These are phyloP conservation scores for Penicillium dipodomyicola DNA, from an alignment of 495 filamentous ascomycete species.

Conservation along the genomic window DNA sequence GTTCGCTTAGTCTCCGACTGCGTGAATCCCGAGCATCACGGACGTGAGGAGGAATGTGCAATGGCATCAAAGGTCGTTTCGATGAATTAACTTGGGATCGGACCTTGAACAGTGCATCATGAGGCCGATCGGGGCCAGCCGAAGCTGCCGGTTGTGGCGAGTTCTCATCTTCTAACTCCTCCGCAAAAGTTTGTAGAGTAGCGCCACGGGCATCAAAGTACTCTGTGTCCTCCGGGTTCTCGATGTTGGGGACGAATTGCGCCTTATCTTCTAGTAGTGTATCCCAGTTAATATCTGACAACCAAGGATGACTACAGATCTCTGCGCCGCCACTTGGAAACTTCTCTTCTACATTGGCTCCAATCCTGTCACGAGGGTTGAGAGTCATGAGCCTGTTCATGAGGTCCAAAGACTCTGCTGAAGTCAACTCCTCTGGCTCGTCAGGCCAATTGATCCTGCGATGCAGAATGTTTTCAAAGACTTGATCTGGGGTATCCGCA, in stretches of 20 bases:
- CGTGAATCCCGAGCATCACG: slow-evolving; percentile 74
- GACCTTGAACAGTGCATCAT: slow-evolving; percentile 90
- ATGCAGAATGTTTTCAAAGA: slow-evolving; percentile 93
- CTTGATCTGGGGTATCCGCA: slow-evolving; percentile 82
- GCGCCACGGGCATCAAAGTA: slow-evolving; percentile 95
- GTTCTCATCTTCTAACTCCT: slow-evolving; percentile 88
- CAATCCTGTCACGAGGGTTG: slow-evolving; percentile 75
- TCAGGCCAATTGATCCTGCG: slow-evolving; percentile 87
- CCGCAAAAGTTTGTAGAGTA: slow-evolving; percentile 80
- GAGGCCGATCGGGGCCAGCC: slow-evolving; percentile 75
- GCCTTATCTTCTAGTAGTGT: slow-evolving; percentile 88
- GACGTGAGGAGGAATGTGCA: slow-evolving; percentile 95
- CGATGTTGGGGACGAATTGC: slow-evolving; percentile 87
- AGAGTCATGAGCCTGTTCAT: slow-evolving; percentile 87
- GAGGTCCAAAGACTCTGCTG: slow-evolving; percentile 83
- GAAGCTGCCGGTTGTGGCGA: slow-evolving; percentile 58
- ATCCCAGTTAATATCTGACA: slow-evolving; percentile 83
- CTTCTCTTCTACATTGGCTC: slow-evolving; percentile 77
- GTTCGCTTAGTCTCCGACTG: slow-evolving; percentile 85
- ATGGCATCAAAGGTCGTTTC: slow-evolving; percentile 87
- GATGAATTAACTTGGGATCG: slow-evolving; percentile 77
- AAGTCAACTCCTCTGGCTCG: slow-evolving; percentile 66
- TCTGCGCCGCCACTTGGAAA: slow-evolving; percentile 81
- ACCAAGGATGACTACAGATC: slow-evolving; percentile 87
- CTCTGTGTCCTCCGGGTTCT: slow-evolving; percentile 96